A percentile compares a stretch with the other conserved stretches of the same genome.
Evolutionary conservation across 139 green algal species (phyloP).

Genomic region (Deuterostichococcus epilithicus): DNA sequence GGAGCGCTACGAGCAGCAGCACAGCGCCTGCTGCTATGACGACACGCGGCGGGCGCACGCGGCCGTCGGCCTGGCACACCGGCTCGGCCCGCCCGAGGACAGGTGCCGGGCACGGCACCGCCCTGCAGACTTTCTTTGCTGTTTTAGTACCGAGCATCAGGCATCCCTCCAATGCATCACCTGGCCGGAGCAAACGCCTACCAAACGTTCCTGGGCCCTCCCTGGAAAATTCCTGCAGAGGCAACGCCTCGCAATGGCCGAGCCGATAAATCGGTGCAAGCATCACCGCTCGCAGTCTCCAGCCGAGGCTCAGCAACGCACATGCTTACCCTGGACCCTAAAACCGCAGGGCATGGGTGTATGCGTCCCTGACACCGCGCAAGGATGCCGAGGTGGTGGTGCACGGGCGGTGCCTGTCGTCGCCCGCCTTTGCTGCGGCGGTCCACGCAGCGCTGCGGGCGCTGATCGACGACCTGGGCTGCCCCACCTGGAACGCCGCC

Average conservation of each 20-base stretch:
- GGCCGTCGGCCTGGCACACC: not conserved
- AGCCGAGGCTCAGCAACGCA: not conserved
- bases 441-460: constrained; percentile 53
- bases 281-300: no score
- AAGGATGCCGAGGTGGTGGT: constrained; percentile 72
- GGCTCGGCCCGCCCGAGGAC: not conserved
- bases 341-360: constrained; percentile 23
- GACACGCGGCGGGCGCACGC: constrained; percentile 33
- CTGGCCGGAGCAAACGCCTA: no score
- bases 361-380: constrained; percentile 37
- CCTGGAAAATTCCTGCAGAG: no score
- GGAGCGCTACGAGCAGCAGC: not conserved
- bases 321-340: not conserved
- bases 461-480: constrained; percentile 70
- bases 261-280: no score
- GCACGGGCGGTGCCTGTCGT: constrained; percentile 34
- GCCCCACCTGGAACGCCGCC: constrained; percentile 68
- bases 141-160: no score
- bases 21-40: constrained; percentile 24
- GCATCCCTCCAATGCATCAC: no score
- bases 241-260: no score
- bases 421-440: constrained; percentile 39
- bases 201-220: no score
- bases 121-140: no score
- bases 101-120: not conserved